A percentile compares a stretch with the other conserved stretches of the same genome.
Evolutionary conservation across 2,329 filamentous ascomycete species (phyloP).

Genomic region (Cordyceps fumosorosea): DNA sequence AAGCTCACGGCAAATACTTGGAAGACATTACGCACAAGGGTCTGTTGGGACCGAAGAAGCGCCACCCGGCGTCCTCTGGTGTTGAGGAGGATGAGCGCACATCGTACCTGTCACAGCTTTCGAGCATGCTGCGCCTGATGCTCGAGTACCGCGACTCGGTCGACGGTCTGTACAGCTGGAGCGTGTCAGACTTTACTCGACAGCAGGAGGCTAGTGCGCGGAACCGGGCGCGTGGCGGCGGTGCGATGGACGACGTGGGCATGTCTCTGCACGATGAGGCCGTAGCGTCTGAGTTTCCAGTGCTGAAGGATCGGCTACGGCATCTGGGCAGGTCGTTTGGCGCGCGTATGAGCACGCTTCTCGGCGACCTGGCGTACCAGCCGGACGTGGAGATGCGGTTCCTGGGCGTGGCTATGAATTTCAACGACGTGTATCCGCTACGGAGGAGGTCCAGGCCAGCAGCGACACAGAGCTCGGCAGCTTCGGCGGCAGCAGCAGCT

Average conservation of each 20-base stretch:
- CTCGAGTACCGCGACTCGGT: conserved; percentile 88
- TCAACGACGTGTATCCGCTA: conserved; percentile 78
- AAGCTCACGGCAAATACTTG: conserved; percentile 84
- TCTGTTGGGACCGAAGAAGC: conserved; percentile 65
- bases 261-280: conserved; percentile 42
- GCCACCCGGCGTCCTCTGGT: conserved; percentile 1
- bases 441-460: neutral
- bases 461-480: neutral
- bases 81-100: conserved; percentile 57
- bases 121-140: conserved; percentile 91
- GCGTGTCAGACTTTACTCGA: conserved; percentile 85
- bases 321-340: conserved; percentile 71
- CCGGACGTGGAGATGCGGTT: conserved; percentile 94
- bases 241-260: conserved; percentile 20
- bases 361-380: conserved; percentile 89
- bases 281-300: conserved; percentile 61
- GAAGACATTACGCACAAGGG: conserved; percentile 95
- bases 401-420: conserved; percentile 96
- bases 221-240: conserved; percentile 49
- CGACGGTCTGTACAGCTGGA: conserved; percentile 90
- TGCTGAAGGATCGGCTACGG: conserved; percentile 65
- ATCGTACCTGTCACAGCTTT: conserved; percentile 82
- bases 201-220: conserved; percentile 79
- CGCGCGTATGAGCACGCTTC: conserved; percentile 66
- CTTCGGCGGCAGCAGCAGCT: neutral